Evolutionary conservation across 2,329 filamentous ascomycete species (phyloP), one percentile per base, ranked within the genome.

Genomic region (Alternaria ethzedia): DNA sequence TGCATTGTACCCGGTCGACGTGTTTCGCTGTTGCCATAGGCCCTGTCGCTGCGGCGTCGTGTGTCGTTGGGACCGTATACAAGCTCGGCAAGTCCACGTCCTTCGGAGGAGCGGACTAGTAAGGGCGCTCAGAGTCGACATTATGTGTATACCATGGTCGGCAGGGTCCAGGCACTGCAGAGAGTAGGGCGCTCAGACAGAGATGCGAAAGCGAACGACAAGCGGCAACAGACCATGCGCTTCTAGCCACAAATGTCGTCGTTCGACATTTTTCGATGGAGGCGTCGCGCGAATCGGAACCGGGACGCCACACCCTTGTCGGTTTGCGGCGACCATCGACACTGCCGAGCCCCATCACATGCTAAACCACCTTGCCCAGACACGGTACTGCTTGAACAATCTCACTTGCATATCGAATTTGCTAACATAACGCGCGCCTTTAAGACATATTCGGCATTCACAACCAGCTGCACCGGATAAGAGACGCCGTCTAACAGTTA

Each of bases 1-100:
- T 5, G 41, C 61, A 54, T 47, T 61, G 36, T 41, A 57, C 32
- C 26, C 55, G 43, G 32, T 50, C n/a, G 20, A 54, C 59, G 36
- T 54, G 30, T 51, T 67, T 67, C 25, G 72, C 69, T 30, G 74
- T 59, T 61, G 72, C 72, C 36, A 62, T 47, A 58, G 43, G 32
- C 63, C 59, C 30, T 69, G 70, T 50, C 66, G 70, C 21, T 60
- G 73, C 57, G 65, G 50, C 23, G 68, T 63, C 15, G 63, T 58
- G 59, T 66, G 72, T 56, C 70, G 69, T 63, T 70, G 69, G 43
- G 63, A 66, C 32, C 69, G 75, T 32, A 77, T 67, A 68, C 78
- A 80, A 15, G 75, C 70, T 52, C 75, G 70, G 65, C 78, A 80
- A 13, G 73, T 80, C 78, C 78, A 81, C 11, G 75, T 56, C 56